Conservation (phyloP, 352 stramenopile species). For the Pythium volutum region DNA sequence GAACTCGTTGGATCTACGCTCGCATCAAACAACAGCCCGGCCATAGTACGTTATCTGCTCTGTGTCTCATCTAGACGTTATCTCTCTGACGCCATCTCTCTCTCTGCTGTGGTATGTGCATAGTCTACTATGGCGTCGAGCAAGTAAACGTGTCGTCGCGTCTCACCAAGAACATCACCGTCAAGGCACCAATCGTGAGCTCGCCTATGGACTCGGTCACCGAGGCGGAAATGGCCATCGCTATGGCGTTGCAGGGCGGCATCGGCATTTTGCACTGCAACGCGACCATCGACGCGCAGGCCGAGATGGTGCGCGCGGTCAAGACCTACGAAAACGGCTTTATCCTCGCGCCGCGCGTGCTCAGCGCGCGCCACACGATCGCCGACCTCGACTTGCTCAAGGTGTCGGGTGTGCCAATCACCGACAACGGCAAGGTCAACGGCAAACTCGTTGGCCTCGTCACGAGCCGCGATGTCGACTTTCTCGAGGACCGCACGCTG, state of each 20-base stretch:
- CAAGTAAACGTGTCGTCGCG: conserved; percentile 91
- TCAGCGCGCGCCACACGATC: conserved; percentile 91
- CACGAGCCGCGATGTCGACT: conserved; percentile 97
- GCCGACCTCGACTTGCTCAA: conserved; percentile 93
- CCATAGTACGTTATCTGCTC: conserved; percentile 44
- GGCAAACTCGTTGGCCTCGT: conserved; percentile 97
- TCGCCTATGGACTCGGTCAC: conserved; percentile 99
- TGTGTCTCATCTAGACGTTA: too few species aligned
- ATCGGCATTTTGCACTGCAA: conserved; percentile 99
- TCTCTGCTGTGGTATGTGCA: too few species aligned
- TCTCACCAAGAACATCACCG: conserved; percentile 90
- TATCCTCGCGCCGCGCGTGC: conserved; percentile 96
- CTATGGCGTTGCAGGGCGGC: conserved; percentile 96
- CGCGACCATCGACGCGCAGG: conserved; percentile 94
- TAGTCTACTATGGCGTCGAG: conserved; percentile 92
- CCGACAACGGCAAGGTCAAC: conserved; percentile 92
- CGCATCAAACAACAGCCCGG: conserved; percentile 35
- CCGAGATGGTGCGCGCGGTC: conserved; percentile 84
- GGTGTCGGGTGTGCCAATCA: conserved; percentile 97
- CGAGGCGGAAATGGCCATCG: conserved; percentile 97
- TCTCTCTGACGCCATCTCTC: not conserved
- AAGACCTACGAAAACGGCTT: conserved; percentile 99
- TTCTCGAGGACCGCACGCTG: conserved; percentile 90
- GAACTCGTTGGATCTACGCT: not conserved
- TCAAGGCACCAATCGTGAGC: conserved; percentile 94